Evolutionary conservation across 2,329 filamentous ascomycete species (phyloP), one percentile per base, ranked within the genome.

Genomic region (Acephala macrosclerotiorum): DNA sequence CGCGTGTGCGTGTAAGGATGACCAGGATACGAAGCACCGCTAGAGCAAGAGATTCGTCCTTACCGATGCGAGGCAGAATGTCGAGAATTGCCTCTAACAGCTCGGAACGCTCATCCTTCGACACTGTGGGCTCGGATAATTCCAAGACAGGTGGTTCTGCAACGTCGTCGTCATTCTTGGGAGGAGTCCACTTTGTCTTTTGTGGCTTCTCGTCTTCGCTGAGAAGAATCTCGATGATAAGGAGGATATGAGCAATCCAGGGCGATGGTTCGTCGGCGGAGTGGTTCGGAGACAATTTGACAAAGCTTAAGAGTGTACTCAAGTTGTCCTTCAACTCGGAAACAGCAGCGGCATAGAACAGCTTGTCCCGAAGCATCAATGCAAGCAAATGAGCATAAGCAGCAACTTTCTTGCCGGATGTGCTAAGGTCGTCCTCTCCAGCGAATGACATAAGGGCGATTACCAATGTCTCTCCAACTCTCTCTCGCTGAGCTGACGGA

Each of bases 361-460:
- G 80, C 38, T 85, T 88, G 65, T 97, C 91, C 74, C 97, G 93
- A 20, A 98, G 85, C 61, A 98, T 88, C 42, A 99, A 82, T 3
- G 94, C 96, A 12, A 99, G 83, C 16, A 99, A 84, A 79, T 99
- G 95, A 20, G 96, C 94, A 79, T 96, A 97, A 1, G 96, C 93
- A 22, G 94, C 91, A 70, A 99, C 88, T 76, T 93, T 95, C 72
- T 84, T 87, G 6, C 77, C 78, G 36, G 72, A 71, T 11, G 71
- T 71, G 8, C 74, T 72, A 55, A 88, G 82, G 56, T 89, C 87
- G 9, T 89, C 86, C 45, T 89, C 85, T 42, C 82, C 77, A 14
- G 83, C 82, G 61, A 91, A 85, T 6, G 89, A 91, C 72, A 96
- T 90, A 14, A 99, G 81, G 0, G 94, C 96, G 73, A 92, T 90